Evolutionary conservation across 345 rosid species (phyloP), one percentile per base, ranked within the genome.

Genomic region (Raphanus sativus): DNA sequence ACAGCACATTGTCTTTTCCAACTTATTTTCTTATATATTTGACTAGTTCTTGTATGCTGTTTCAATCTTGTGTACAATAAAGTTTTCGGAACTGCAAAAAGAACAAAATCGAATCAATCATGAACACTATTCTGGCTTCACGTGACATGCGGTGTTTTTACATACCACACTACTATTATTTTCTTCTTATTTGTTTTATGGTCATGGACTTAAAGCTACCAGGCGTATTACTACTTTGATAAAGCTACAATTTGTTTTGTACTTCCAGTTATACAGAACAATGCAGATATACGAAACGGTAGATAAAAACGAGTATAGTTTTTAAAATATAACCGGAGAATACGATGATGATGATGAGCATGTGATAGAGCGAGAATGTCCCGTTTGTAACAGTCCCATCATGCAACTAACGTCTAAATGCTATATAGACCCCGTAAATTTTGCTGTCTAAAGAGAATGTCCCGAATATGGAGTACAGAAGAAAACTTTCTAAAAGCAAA

Each of bases 31-130:
- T 40, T 40, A 5, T 32, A 32, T 6, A 32, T 32, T 32, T 6
- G 40, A 34, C 40, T 34, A 34, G 40, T 50, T 68, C 21, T 42
- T 75, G 13, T 45, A 16, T 24, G 42, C 7, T 33, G 62, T 26
- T 70, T 70, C 34, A 66, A 24, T 56, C 54, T 3, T 12, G n/a
- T 26, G 56, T 7, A 26, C 1, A 0, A 1, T 10, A 15, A 1
- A 8, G 0, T 4, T 2, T 64, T 36, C 59, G 74, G 69, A 78
- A 61, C 13, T 78, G 77, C 73, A 72, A 24, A 71, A 78, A 78
- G 73, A 78, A 66, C 56, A 66, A 73, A 73, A 78, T 67, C 74
- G 69, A 72, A 67, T 78, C 77, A 72, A 78, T 78, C 77, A 78
- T 78, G 77, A 34, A 73, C 74, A 78, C 33, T 74, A 40, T 65